Conservation (phyloP, 2,329 filamentous ascomycete species). For the Epichloe bromicola region DNA sequence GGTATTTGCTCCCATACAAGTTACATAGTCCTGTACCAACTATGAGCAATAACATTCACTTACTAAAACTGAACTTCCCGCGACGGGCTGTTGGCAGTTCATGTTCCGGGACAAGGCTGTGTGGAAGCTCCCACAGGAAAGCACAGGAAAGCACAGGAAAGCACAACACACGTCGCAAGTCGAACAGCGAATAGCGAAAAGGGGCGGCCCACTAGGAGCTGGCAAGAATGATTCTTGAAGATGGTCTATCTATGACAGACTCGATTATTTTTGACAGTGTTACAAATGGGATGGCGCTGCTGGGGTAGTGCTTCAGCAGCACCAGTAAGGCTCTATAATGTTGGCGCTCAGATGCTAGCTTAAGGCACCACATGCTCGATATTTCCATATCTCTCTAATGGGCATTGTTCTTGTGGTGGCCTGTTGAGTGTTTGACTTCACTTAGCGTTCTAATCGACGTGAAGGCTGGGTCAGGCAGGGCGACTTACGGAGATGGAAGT, state of each 20-base stretch:
- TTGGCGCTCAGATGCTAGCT: constrained; percentile 11
- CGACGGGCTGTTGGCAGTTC: no score
- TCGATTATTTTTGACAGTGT: not conserved
- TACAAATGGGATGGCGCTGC: constrained; percentile 3
- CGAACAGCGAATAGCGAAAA: not conserved
- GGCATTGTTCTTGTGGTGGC: constrained; percentile 99
- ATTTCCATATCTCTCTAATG: constrained; percentile 50
- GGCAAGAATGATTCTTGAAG: not conserved
- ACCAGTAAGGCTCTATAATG: constrained; percentile 31
- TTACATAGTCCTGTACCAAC: not conserved
- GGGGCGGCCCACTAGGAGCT: not conserved
- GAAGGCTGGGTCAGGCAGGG: not conserved
- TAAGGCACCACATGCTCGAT: not conserved
- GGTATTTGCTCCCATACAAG: no score
- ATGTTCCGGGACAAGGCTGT: no score
- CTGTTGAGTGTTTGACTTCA: constrained; percentile 32
- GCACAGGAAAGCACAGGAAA: no score
- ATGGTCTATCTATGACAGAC: not conserved
- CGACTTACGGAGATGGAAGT: constrained; percentile 95
- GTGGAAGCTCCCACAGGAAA: no score
- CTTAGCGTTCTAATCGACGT: constrained; percentile 3
- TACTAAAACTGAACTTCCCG: no score
- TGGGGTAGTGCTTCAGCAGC: constrained; percentile 4
- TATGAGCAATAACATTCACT: not conserved
- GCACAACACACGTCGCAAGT: not conserved